These are phyloP conservation scores for Sphagnum magellanicum DNA, from an alignment of 228 moss, liverwort and hornwort genomes.

Conservation along the genomic window DNA sequence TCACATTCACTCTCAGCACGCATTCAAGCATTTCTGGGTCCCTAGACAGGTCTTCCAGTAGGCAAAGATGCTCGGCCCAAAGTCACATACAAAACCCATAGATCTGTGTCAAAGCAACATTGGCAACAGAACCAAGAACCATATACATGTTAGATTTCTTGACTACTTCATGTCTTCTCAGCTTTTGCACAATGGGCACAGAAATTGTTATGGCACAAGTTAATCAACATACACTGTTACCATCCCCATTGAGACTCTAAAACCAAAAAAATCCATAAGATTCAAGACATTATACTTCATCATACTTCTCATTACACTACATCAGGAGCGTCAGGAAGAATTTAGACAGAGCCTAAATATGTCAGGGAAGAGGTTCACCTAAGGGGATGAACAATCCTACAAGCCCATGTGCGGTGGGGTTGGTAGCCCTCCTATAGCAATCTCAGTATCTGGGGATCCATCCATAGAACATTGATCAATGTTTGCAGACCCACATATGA, in stretches of 20 bases:
- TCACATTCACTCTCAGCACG: conserved; percentile 50
- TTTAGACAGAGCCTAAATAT: not conserved
- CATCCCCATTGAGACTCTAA: no score
- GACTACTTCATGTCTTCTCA: no score
- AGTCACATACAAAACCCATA: conserved; percentile 78
- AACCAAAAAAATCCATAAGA: no score
- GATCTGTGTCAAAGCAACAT: conserved; percentile 30
- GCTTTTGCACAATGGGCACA: no score
- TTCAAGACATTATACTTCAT: not conserved
- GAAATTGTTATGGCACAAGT: no score
- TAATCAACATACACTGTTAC: no score
- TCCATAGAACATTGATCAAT: conserved; percentile 96
- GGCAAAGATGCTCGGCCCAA: conserved; percentile 79
- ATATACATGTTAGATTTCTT: no score
- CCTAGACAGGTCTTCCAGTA: conserved; percentile 42
- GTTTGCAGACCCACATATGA: conserved; percentile 87
- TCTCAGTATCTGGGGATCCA: conserved; percentile 92
- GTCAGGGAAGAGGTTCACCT: conserved; percentile 11
- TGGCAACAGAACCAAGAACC: no score
- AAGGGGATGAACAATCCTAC: conserved; percentile 38
- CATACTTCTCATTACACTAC: not conserved
- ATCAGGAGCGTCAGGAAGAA: not conserved
- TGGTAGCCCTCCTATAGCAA: conserved; percentile 87
- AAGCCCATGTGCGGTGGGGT: conserved; percentile 70
- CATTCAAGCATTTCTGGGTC: conserved; percentile 65